Evolutionary conservation across 169 alveolate genomes (phyloP).

Genomic region (Cryptosporidium bovis): DNA sequence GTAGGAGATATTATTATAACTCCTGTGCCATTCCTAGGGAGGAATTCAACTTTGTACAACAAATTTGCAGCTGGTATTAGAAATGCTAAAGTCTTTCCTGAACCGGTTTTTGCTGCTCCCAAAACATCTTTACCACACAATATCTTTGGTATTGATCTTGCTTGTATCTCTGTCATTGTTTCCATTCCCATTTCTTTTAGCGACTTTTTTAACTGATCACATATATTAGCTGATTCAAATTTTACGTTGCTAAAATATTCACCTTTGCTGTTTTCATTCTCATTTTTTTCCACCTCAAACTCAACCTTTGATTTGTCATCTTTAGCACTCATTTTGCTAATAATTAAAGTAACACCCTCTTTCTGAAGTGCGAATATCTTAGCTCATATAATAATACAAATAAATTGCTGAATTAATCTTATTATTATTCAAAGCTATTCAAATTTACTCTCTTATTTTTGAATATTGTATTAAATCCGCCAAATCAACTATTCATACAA

Average conservation of each 20-base stretch:
- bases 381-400: no score
- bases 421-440: no score
- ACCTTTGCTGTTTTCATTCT: neutral
- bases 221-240: slow-evolving; percentile 88
- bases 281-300: slow-evolving; percentile 1
- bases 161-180: slow-evolving; percentile 95
- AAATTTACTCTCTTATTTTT: no score
- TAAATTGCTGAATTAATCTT: no score
- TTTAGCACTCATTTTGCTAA: slow-evolving; percentile 28
- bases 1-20: slow-evolving; percentile 95
- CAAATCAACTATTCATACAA: no score
- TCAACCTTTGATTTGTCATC: slow-evolving; percentile 26
- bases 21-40: slow-evolving; percentile 95
- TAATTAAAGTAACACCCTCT: no score
- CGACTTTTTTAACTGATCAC: slow-evolving; percentile 92
- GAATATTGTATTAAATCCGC: no score
- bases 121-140: slow-evolving; percentile 97
- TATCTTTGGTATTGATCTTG: slow-evolving; percentile 95
- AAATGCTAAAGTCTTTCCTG: slow-evolving; percentile 99
- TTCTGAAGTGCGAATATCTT: no score
- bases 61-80: slow-evolving; percentile 97
- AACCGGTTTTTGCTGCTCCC: slow-evolving; percentile 98
- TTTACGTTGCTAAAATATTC: slow-evolving; percentile 85
- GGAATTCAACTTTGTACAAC: slow-evolving; percentile 93
- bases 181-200: slow-evolving; percentile 89